A percentile compares a stretch with the other conserved stretches of the same genome.
phyloP scores from a whole-genome alignment of 2,329 filamentous ascomycete genomes.

The Pestalotiopsis fici region DNA sequence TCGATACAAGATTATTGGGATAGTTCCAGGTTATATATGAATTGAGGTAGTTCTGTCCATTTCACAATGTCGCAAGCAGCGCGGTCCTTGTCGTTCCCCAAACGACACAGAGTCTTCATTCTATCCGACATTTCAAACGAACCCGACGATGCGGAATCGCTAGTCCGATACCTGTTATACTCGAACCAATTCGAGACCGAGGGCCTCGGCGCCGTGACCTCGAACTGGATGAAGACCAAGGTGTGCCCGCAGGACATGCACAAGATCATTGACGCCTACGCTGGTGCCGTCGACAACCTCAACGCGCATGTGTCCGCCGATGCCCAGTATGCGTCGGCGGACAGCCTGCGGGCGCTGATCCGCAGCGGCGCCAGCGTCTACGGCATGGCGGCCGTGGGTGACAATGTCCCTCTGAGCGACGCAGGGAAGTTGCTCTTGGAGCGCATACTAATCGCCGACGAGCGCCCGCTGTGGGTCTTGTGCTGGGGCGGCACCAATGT shows the following conservation, averaged over 20 bases:
- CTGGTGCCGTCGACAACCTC: slow-evolving; percentile 44
- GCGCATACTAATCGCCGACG: slow-evolving; percentile 19
- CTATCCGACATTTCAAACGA: slow-evolving; percentile 38
- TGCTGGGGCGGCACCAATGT: slow-evolving; percentile 56
- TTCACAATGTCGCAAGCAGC: background rate
- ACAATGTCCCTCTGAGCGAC: slow-evolving; percentile 30
- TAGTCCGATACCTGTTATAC: slow-evolving; percentile 36
- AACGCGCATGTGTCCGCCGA: slow-evolving; percentile 47
- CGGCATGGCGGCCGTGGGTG: slow-evolving; percentile 31
- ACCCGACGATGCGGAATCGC: slow-evolving; percentile 34
- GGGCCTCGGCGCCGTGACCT: slow-evolving; percentile 38
- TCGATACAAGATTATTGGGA: background rate
- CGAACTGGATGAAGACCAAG: slow-evolving; percentile 43
- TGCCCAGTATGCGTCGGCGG: slow-evolving; percentile 38
- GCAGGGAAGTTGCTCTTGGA: slow-evolving; percentile 44
- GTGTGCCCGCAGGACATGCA: slow-evolving; percentile 42
- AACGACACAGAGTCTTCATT: slow-evolving; percentile 30
- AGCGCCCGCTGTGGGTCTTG: slow-evolving; percentile 51
- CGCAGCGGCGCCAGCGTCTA: slow-evolving; percentile 38
- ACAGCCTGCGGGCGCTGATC: slow-evolving; percentile 35
- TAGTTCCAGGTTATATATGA: no score
- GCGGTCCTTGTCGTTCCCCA: slow-evolving; percentile 1
- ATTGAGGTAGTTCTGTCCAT: no score
- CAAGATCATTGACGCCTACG: slow-evolving; percentile 45
- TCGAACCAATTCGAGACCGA: slow-evolving; percentile 38